Conservation (phyloP, 1,284 basidiomycete species). For the Ustilago lituana region DNA sequence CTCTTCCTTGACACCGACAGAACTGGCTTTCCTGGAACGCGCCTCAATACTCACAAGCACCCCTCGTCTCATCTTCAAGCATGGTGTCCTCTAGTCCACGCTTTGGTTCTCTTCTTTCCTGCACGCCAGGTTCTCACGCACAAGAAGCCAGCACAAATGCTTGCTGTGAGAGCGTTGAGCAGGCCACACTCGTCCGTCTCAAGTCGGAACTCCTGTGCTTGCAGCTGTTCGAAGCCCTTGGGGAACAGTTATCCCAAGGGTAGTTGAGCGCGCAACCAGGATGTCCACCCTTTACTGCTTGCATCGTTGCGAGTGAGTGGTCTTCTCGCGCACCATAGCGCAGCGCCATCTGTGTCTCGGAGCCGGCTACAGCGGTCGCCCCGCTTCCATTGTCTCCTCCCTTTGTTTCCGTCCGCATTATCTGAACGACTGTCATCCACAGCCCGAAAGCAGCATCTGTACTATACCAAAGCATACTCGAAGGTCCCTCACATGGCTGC, state of each 20-base stretch:
- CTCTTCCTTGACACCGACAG: neutral
- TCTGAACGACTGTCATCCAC: no score
- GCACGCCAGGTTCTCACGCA: neutral
- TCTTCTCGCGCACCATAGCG: neutral
- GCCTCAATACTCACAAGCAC: slow-evolving; percentile 24
- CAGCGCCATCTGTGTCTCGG: neutral
- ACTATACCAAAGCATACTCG: slow-evolving; percentile 34
- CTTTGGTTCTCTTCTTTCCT: neutral
- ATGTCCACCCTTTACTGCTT: neutral
- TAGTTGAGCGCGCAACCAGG: neutral
- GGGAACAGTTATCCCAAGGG: no score
- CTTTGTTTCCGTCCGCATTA: neutral
- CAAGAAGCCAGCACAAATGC: neutral
- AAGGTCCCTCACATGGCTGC: slow-evolving; percentile 16
- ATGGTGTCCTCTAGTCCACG: slow-evolving; percentile 1
- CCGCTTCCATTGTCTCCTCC: neutral
- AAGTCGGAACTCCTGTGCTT: neutral
- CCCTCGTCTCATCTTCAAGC: slow-evolving; percentile 4
- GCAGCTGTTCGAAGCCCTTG: no score
- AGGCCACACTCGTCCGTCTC: neutral
- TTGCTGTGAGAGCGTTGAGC: neutral
- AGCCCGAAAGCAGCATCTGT: slow-evolving; percentile 29
- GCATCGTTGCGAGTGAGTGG: neutral
- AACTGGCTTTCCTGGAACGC: slow-evolving; percentile 10
- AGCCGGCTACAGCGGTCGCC: neutral